Evolutionary conservation across 2,329 filamentous ascomycete genomes (phyloP), one percentile per base, ranked within the genome.

Genomic region (Penicillium freii): DNA sequence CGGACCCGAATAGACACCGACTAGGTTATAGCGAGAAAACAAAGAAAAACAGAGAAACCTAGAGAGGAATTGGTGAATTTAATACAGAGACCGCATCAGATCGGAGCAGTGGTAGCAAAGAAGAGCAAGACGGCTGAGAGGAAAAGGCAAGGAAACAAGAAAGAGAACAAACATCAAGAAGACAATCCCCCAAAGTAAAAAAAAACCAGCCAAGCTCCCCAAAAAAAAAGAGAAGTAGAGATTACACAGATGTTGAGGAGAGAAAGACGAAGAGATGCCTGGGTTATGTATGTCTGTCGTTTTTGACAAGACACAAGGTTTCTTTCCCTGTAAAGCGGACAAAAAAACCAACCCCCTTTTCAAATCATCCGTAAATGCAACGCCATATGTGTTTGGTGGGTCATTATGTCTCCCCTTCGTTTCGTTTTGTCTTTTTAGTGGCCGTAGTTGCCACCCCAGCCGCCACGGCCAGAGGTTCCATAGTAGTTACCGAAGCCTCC

Each of bases 371-470:
- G 59, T 60, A 64, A 63, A 66, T 66, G 59, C 67, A 70, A 69
- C 62, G 62, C 62, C 67, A 66, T 66, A 65, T 64, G 64, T 66
- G 65, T 66, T 62, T 64, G 65, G 67, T 66, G 62, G 64, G 62
- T 57, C 60, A 40, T 57, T 57, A 53, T 57, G 43, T 53, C 49
- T 57, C 54, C 54, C 54, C 34, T 53, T 53, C 49, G 42, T 52
- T 56, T 52, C 54, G n/a, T 53, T 38, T 51, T 51, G 19, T 51
- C 62, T 56, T 63, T 63, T 74, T 72, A 78, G 66, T 78, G 77
- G 48, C 75, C 75, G 61, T 79, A 79, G 64, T 78, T 79, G 61
- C 74, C 75, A 63, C 75, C 76, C 77, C 77, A 79, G 55, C 77
- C 77, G 54, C 76, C 75, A 43, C 76, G 74, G 49, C 73, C 73